Base-by-base conservation (phyloP, 2,329 filamentous ascomycete species). In the Claviceps sp. region DNA sequence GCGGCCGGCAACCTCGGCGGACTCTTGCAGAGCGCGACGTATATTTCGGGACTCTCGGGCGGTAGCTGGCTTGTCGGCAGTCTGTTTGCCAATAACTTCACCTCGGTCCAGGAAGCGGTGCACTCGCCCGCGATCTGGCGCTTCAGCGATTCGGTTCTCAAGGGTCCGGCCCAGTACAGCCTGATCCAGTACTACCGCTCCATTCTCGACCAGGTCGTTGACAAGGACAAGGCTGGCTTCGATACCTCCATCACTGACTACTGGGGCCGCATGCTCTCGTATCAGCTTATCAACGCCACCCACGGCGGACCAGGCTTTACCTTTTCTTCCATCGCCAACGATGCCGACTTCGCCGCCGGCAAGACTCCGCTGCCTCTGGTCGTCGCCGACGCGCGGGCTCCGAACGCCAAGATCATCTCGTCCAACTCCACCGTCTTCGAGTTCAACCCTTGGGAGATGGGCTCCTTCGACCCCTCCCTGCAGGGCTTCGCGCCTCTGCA, bases 21-120 rank as follows among this genome's bases (percentile, higher is more conserved):
- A 4, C 69, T 95, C 56, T 71, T 95, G 55, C 89, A 95, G 70
- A 77, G 85, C 3, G 69, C 86, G 0, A 95, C 88, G 0, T 95
- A 95, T 63, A 65, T 94, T 13, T 76, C 87, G 2, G 88, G 87
- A 8, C 73, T 95, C 3, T 91, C 86, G 7, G 88, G 89, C 34
- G 88, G 88, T 51, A 81, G 83, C 50, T 95, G 89, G 89, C 73
- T 94, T 18, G 78, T 94, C 4, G 86, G 87, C n/a, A 88, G 84
- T 51, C 71, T 95, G 9, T 90, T 81, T 62, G 72, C 81, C 59
- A 95, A 95, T 73, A 94, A 94, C 70, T 94, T 88, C 64, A 85
- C 82, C 9, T 81, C 82, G 0, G 76, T 71, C 3, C 65, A 69
- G 54, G 62, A 59, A 30, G 65, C 64, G 48, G 57, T 69, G 52